Evolutionary conservation across 2,329 filamentous ascomycete species (phyloP), one percentile per base, ranked within the genome.

Genomic region (Aspergillus japonicus): DNA sequence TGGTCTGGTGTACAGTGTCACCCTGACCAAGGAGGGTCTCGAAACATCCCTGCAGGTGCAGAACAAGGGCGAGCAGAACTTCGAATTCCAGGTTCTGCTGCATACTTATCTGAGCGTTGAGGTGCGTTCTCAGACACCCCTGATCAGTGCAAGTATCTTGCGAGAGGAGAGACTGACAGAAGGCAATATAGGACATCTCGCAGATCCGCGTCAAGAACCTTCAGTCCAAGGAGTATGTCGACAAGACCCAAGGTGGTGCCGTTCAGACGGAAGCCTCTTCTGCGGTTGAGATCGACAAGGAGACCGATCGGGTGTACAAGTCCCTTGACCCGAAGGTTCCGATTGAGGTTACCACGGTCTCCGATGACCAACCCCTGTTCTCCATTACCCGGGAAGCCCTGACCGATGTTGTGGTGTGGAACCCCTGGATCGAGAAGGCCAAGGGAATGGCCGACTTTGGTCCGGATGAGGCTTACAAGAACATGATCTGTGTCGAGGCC

Each of bases 401-500:
- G 66, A 85, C 85, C 63, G 91, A 98, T 67, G 88, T 95, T 16
- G 94, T 97, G 1, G 90, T 98, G 31, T 99, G 95, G 95, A 99
- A 99, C 78, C 95, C 95, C 1, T 97, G 94, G 92, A 83, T 84
- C 47, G 91, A 93, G 64, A 96, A 96, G 81, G 87, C 91, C 1
- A 85, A 87, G 68, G 83, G 83, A 5, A 96, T 96, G 79, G 87
- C 81, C 55, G 95, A 99, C 76, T 97, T 98, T 74, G 85, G 84
- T 60, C 95, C 95, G 53, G 90, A 96, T 72, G 90, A 93, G 56
- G 95, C 90, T 42, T 98, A 89, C 82, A 91, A 91, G 82, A 86
- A 92, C 60, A 97, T 98, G 91, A 81, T 99, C 48, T 98, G 95
- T 73, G 86, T 98, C 54, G 95, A 99, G 82, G 90, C 94, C 2